These are phyloP conservation scores for Talaromyces piceae DNA, from an alignment of 2,329 filamentous ascomycete species.

Conservation along the genomic window DNA sequence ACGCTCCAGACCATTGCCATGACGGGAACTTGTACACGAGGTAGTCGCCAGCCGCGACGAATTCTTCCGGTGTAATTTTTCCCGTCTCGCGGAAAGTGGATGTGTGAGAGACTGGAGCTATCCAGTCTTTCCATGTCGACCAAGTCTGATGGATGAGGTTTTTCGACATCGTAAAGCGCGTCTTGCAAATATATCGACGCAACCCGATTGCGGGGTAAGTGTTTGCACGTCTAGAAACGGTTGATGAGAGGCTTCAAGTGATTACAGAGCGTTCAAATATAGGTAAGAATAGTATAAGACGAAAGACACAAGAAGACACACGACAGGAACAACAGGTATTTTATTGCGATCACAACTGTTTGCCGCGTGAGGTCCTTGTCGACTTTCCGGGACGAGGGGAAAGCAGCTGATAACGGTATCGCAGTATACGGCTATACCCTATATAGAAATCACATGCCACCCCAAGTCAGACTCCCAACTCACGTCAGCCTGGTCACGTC, in stretches of 20 bases:
- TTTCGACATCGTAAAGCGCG: constrained; percentile 42
- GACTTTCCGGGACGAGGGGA: neutral
- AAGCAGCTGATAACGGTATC: neutral
- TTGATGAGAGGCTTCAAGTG: neutral
- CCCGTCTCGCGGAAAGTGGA: constrained; percentile 92
- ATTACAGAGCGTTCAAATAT: neutral
- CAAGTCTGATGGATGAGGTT: constrained; percentile 89
- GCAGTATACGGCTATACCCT: neutral
- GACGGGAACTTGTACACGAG: constrained; percentile 98
- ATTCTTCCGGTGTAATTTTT: constrained; percentile 96
- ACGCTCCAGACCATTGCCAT: constrained; percentile 92
- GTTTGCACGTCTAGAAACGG: neutral
- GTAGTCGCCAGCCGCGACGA: constrained; percentile 91
- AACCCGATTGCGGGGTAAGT: constrained; percentile 11
- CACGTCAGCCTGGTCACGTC: neutral
- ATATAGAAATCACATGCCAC: neutral
- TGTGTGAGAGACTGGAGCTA: constrained; percentile 79
- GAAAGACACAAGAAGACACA: neutral
- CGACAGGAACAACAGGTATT: neutral
- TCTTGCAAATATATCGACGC: neutral
- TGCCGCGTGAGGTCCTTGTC: neutral
- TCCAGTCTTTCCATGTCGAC: constrained; percentile 83
- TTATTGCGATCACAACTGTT: neutral
- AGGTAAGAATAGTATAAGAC: neutral
- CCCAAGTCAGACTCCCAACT: no score